A percentile compares a stretch with the other conserved stretches of the same genome.
phyloP scores from a whole-genome alignment of 2,329 filamentous ascomycete species.

The Beauveria sp. region DNA sequence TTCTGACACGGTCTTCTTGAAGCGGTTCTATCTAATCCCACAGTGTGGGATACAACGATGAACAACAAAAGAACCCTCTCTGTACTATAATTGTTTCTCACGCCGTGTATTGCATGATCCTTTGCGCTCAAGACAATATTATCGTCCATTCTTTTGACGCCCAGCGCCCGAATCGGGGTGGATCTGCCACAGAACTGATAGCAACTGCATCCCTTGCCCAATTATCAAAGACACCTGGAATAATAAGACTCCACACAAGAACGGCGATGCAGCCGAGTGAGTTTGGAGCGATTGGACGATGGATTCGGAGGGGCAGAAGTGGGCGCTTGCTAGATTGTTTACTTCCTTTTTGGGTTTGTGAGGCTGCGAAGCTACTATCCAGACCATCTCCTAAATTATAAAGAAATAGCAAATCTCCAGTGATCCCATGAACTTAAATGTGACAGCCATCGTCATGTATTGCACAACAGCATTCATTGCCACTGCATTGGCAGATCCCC shows the following conservation, averaged over 20 bases:
- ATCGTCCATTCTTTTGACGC: not conserved
- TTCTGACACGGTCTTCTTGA: not conserved
- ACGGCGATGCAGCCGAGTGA: not conserved
- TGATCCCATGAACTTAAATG: not conserved
- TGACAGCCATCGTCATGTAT: not conserved
- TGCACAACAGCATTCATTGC: not conserved
- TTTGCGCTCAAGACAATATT: not conserved
- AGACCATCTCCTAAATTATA: not conserved
- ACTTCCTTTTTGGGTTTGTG: not conserved
- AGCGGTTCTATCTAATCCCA: not conserved
- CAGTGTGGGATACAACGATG: too few species aligned
- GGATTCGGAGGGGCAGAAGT: not conserved
- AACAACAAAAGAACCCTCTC: not conserved
- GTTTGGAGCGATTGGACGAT: slow-evolving; percentile 1
- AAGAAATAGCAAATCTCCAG: not conserved
- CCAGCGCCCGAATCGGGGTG: not conserved
- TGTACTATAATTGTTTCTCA: too few species aligned
- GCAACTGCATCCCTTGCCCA: not conserved
- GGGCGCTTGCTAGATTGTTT: slow-evolving; percentile 6
- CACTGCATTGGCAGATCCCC: too few species aligned
- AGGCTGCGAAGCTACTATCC: not conserved
- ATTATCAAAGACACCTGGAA: slow-evolving; percentile 8
- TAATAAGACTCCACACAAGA: slow-evolving; percentile 5
- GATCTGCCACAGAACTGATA: not conserved
- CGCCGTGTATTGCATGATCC: not conserved